A percentile compares a stretch with the other conserved stretches of the same genome.
Conservation (phyloP, 148 eudicot genomes). For the Bassia scoparia region DNA sequence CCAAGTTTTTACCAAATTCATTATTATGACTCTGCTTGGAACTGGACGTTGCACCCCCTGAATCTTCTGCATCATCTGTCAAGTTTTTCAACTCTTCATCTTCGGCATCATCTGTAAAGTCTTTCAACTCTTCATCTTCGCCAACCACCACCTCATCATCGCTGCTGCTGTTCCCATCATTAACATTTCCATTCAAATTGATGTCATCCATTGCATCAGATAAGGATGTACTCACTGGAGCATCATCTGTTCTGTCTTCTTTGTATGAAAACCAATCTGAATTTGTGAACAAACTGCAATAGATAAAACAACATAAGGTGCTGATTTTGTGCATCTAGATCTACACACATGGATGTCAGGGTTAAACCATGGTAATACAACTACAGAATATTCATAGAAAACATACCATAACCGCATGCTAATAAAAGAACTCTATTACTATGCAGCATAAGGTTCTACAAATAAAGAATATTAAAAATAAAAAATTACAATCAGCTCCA, state of each 20-base stretch:
- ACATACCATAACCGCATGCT: neutral
- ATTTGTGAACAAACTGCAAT: constrained; percentile 90
- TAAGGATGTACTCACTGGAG: constrained; percentile 51
- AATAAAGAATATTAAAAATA: too few relatives aligned
- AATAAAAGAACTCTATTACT: too few relatives aligned
- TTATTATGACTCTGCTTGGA: constrained; percentile 26
- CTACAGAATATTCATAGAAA: neutral
- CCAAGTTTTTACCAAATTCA: constrained; percentile 23
- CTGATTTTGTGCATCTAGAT: neutral
- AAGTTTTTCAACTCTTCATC: constrained; percentile 63
- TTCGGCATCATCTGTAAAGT: too few relatives aligned
- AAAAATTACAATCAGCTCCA: constrained; percentile 1
- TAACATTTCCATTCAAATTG: constrained; percentile 52
- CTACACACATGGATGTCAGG: neutral
- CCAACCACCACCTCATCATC: constrained; percentile 96
- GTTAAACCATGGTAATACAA: neutral
- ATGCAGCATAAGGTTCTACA: neutral
- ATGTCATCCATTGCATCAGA: constrained; percentile 69
- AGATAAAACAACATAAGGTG: constrained; percentile 5
- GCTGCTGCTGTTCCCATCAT: constrained; percentile 63
- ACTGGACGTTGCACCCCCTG: constrained; percentile 32
- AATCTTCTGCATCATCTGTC: constrained; percentile 41
- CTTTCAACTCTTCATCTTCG: constrained; percentile 62
- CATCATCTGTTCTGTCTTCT: constrained; percentile 55
- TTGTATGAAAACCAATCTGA: constrained; percentile 97